Evolutionary conservation across 768 basidiomycete species (phyloP), one percentile per base, ranked within the genome.

Genomic region (Lyophyllum semitale): DNA sequence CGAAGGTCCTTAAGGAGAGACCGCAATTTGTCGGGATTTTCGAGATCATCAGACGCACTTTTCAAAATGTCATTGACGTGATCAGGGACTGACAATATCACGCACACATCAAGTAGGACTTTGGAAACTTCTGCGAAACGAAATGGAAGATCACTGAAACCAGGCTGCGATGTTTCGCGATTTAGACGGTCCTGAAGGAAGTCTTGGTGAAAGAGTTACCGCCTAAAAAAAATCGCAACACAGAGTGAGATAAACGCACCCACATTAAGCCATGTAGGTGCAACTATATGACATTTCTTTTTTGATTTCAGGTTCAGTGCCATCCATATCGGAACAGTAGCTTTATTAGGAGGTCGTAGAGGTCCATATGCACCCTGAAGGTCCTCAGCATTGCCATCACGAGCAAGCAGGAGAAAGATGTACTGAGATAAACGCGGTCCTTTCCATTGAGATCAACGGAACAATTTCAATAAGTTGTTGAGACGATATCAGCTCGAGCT

Each of bases 321-420:
- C 78, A 99, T 88, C 97, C 97, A 99, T 3, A 98, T 75, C 1
- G 97, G 97, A n/a, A 98, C 84, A 60, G 81, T 81, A 33, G 88
- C 80, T 69, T 90, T 89, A 54, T 84, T 81, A 5, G 96, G 96
- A 1, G 97, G 95, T 6, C 88, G 79, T 50, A 99, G 83, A 18
- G 97, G 96, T 2, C 97, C 97, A 63, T 93, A 97, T 49, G 88
- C 87, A 50, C 93, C 95, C 94, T 97, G 69, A 41, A 57, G 52
- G 50, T 59, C 61, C 60, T 58, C 52, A 65, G 61, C 44, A 53
- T 25, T 42, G 51, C 53, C 47, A 45, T 44, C 37, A 15, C 15
- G 15, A 35, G 33, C 42, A 48, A 23, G 59, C 54, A 57, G 59
- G 53, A 57, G 40, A 42, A 50, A 54, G 54, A 58, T 63, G 62